These are phyloP conservation scores for Corinectria fuckeliana DNA, from an alignment of 2,329 filamentous ascomycete species.

Conservation along the genomic window DNA sequence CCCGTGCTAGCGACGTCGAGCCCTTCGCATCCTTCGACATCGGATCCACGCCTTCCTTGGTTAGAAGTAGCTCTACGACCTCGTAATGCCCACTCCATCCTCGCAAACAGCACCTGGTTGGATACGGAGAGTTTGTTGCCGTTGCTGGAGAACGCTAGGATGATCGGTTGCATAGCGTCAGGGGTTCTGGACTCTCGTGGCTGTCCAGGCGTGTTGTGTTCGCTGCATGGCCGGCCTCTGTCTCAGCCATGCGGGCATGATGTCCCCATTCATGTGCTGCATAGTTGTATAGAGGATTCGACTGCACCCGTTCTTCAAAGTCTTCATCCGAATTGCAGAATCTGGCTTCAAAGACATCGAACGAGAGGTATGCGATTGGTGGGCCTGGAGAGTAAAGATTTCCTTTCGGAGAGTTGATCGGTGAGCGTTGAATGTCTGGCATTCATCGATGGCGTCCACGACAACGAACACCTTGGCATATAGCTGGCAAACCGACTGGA, in stretches of 20 bases:
- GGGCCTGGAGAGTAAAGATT: slow-evolving; percentile 8
- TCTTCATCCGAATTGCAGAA: slow-evolving; percentile 19
- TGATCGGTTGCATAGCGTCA: too few relatives aligned
- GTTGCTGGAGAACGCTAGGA: too few relatives aligned
- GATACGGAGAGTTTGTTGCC: slow-evolving; percentile 21
- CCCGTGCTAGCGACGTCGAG: not conserved
- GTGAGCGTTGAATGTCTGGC: not conserved
- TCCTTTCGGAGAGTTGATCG: not conserved
- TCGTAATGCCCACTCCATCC: not conserved
- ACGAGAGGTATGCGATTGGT: slow-evolving; percentile 9
- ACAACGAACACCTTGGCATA: slow-evolving; percentile 5
- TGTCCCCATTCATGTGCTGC: slow-evolving; percentile 44
- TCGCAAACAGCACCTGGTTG: slow-evolving; percentile 29
- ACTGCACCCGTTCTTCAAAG: slow-evolving; percentile 29
- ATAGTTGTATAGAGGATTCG: slow-evolving; percentile 41
- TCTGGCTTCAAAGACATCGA: slow-evolving; percentile 30
- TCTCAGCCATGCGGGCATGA: slow-evolving; percentile 35
- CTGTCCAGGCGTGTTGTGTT: too few relatives aligned
- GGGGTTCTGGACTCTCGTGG: too few relatives aligned
- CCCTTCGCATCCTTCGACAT: not conserved
- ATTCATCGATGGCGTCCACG: slow-evolving; percentile 10
- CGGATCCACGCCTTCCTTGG: not conserved
- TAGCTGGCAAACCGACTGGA: not conserved
- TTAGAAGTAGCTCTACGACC: not conserved
- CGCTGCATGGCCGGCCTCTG: not conserved